Percentiles rank a stretch among this genome's conserved stretches.
Conservation (phyloP, 2,329 filamentous ascomycete genomes). For the Verticillium longisporum region DNA sequence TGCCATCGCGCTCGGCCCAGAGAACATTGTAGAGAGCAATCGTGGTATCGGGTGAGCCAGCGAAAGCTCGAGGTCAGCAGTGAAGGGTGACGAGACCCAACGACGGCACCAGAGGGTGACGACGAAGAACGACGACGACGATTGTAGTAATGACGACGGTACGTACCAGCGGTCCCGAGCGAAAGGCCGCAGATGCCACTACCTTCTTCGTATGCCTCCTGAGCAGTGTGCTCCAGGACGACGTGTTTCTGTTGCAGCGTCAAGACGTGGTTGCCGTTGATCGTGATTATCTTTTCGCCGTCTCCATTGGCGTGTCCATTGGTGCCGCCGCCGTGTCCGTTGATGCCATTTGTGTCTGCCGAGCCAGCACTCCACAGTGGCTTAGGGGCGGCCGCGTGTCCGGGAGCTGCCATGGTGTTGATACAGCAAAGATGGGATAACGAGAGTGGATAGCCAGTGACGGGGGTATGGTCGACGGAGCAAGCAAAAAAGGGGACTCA, state of each 20-base stretch:
- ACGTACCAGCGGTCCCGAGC: neutral
- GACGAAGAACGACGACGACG: neutral
- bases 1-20: slow-evolving; percentile 62
- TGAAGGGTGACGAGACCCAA: neutral
- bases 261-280: neutral
- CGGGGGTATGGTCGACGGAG: neutral
- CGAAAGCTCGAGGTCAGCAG: neutral
- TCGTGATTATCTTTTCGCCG: neutral
- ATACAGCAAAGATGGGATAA: neutral
- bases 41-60: slow-evolving; percentile 3
- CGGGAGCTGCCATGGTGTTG: neutral
- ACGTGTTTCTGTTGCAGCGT: neutral
- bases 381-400: neutral
- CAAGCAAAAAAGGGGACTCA: neutral
- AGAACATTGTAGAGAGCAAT: slow-evolving; percentile 81
- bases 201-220: neutral
- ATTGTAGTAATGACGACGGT: neutral
- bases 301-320: neutral
- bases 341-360: neutral
- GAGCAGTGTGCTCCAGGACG: neutral
- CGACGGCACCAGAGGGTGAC: neutral
- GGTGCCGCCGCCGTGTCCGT: neutral
- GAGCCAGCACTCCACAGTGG: neutral
- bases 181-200: neutral
- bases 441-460: neutral